A percentile compares a stretch with the other conserved stretches of the same genome.
phyloP scores from a whole-genome alignment of 805 yeast species.

The Candida nonsorbophila region DNA sequence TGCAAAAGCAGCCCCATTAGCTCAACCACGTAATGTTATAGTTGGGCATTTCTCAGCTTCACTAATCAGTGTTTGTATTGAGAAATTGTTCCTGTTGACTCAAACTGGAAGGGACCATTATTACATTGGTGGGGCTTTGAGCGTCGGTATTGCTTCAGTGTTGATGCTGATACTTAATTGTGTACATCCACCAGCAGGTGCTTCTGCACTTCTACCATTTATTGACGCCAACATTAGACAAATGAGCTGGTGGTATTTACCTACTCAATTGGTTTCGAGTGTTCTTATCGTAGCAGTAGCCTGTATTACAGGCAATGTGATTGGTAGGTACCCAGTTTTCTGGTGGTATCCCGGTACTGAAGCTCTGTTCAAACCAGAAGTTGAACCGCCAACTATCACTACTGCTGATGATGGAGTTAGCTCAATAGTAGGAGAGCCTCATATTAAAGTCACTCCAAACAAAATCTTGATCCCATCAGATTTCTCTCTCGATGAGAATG shows the following conservation, averaged over 20 bases:
- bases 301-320: conserved; percentile 47
- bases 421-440: no score
- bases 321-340: conserved; percentile 48
- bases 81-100: conserved; percentile 47
- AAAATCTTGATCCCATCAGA: no score
- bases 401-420: background rate
- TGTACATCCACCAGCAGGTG: conserved; percentile 72
- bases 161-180: conserved; percentile 49
- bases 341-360: conserved; percentile 51
- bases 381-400: conserved; percentile 1
- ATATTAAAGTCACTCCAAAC: no score
- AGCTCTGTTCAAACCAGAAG: conserved; percentile 1
- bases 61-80: conserved; percentile 48
- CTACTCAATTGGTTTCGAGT: conserved; percentile 47
- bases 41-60: conserved; percentile 53
- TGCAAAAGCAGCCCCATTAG: conserved; percentile 49
- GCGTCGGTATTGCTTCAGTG: conserved; percentile 51
- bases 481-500: no score
- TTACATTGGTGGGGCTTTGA: conserved; percentile 55
- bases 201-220: conserved; percentile 56
- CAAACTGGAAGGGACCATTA: conserved; percentile 39
- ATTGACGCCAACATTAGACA: conserved; percentile 38
- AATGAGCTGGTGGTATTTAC: conserved; percentile 65
- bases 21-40: conserved; percentile 59
- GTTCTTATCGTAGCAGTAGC: conserved; percentile 47